Percentiles rank a stretch among this genome's conserved stretches.
Conservation (phyloP, 495 filamentous ascomycete genomes). For the Niebla homalea region DNA sequence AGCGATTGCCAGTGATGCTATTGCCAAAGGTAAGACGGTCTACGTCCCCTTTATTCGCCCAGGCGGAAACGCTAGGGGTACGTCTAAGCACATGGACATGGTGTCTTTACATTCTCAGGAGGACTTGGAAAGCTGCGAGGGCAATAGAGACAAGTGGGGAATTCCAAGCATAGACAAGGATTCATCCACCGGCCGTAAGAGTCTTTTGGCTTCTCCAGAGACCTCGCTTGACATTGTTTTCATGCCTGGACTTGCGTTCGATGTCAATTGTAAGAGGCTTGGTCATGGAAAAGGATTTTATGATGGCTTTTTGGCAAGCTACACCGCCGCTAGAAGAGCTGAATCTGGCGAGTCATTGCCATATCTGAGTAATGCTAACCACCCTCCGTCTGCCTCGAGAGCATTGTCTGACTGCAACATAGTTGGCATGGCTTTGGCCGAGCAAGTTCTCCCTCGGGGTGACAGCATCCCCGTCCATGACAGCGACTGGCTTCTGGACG, state of each 20-base stretch:
- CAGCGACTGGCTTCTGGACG: slow-evolving; percentile 55
- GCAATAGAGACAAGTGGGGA: slow-evolving; percentile 62
- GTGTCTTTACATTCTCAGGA: slow-evolving; percentile 53
- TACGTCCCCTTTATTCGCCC: slow-evolving; percentile 82
- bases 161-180: slow-evolving; percentile 64
- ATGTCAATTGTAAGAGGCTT: slow-evolving; percentile 56
- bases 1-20: slow-evolving; percentile 64
- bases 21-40: slow-evolving; percentile 64
- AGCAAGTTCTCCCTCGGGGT: slow-evolving; percentile 59
- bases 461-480: slow-evolving; percentile 52
- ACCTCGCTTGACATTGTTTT: slow-evolving; percentile 55
- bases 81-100: slow-evolving; percentile 70
- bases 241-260: slow-evolving; percentile 91
- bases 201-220: background rate
- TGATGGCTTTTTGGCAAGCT: slow-evolving; percentile 76
- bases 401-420: slow-evolving; percentile 12
- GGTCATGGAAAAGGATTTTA: slow-evolving; percentile 97
- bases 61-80: slow-evolving; percentile 27
- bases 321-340: slow-evolving; percentile 30
- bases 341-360: slow-evolving; percentile 40
- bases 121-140: slow-evolving; percentile 63
- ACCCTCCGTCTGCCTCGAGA: slow-evolving; percentile 14
- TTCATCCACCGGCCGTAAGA: slow-evolving; percentile 20
- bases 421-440: slow-evolving; percentile 79
- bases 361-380: slow-evolving; percentile 42